Conservation (phyloP, 495 filamentous ascomycete genomes). For the Neurospora tetraspora region DNA sequence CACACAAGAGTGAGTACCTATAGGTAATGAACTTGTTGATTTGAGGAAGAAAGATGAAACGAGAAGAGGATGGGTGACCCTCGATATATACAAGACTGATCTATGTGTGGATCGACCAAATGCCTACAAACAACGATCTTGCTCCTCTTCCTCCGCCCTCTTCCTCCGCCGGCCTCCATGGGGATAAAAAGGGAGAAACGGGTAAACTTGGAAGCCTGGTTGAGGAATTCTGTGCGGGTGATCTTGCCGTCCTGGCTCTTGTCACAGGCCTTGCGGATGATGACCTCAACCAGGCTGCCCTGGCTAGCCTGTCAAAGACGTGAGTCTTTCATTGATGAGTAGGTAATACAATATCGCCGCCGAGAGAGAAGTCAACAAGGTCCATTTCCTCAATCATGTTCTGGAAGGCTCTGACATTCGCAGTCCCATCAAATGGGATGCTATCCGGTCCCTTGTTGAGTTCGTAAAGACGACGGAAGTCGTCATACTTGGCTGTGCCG, state of each 20-base stretch:
- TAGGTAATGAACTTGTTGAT: not conserved
- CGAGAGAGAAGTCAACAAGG: constrained; percentile 52
- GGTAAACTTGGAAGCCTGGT: constrained; percentile 72
- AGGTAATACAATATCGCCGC: not conserved
- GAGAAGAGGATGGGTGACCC: no score
- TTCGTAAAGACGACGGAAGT: constrained; percentile 72
- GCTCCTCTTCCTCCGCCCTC: not conserved
- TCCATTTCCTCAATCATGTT: constrained; percentile 97
- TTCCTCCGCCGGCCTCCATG: not conserved
- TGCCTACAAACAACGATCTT: not conserved
- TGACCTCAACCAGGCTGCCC: constrained; percentile 54
- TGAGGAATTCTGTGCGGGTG: constrained; percentile 84
- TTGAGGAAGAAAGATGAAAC: not conserved
- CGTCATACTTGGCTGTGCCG: constrained; percentile 76
- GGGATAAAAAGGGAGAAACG: no score
- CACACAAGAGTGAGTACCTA: not conserved
- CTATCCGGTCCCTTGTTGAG: constrained; percentile 58
- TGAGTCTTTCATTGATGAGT: not conserved
- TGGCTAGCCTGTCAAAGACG: not conserved
- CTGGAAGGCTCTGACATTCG: constrained; percentile 96
- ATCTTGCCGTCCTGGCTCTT: constrained; percentile 88
- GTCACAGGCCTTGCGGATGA: constrained; percentile 72
- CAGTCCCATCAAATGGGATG: constrained; percentile 49
- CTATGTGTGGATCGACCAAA: not conserved
- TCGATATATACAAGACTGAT: not conserved